Evolutionary conservation across 371 early-diverging fungal genomes (phyloP), one percentile per base, ranked within the genome.

Genomic region (Apophysomyces variabilis): DNA sequence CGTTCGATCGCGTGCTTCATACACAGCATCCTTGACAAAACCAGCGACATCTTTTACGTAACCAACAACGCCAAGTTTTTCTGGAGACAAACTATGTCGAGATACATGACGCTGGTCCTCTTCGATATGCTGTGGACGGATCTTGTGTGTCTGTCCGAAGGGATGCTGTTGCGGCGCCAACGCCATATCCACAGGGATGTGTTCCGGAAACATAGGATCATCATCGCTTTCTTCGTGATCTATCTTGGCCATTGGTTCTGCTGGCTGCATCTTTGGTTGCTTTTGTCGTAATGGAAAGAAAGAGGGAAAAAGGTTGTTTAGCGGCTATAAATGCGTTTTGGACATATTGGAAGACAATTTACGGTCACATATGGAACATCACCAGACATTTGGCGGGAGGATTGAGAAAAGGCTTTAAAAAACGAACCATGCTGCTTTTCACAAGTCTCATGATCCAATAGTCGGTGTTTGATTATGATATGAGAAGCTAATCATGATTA

Each of bases 11-110:
- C 69, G 64, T 38, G 65, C 59, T 62, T 74, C 75, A 21, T 82
- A 62, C 5, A 76, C 72, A 7, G 62, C 76, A 41, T 82, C 83
- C 39, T 76, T 78, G 38, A 79, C 75, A 70, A 81, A 80, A 0
- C 81, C 79, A 47, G 79, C 82, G 0, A 80, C 84, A 67, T 81
- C 82, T 63, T 72, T 79, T 18, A 84, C 77, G 66, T 81, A 81
- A 7, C 81, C 81, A 13, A 72, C 78, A 0, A 81, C 70, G 18
- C 84, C 84, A 4, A 81, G 61, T 36, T 84, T 76, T 46, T 78
- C 81, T 3, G 81, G 81, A 3, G 80, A 77, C 18, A 81, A 68
- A 38, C 76, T 77, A 44, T 81, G 84, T 43, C 72, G 73, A 32
- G 76, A 60, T 18, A 74, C 26, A 41, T 62, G 68, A 47, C 54